Evolutionary conservation across 148 eudicot genomes (phyloP).

Genomic region (Persicaria maculosa): DNA sequence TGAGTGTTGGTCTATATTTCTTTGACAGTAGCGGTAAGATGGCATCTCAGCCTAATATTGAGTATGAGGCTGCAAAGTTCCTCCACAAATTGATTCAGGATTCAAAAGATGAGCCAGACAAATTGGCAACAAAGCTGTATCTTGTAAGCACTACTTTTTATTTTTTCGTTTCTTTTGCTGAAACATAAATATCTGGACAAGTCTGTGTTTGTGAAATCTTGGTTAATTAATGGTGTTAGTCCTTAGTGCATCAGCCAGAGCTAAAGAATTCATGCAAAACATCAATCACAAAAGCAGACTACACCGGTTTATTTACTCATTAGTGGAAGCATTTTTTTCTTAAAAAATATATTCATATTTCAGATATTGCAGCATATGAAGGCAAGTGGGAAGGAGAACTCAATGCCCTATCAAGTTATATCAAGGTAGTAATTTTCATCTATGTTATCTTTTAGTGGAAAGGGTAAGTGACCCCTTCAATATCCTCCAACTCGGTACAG

Average conservation of each 20-base stretch:
- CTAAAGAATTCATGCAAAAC: too few relatives aligned
- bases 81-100: slow-evolving; percentile 92
- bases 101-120: slow-evolving; percentile 80
- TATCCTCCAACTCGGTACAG: too few relatives aligned
- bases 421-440: slow-evolving; percentile 35
- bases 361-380: slow-evolving; percentile 30
- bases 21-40: slow-evolving; percentile 10
- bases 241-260: too few relatives aligned
- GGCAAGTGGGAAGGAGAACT: slow-evolving; percentile 76
- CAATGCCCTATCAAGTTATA: slow-evolving; percentile 88
- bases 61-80: slow-evolving; percentile 80
- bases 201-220: too few relatives aligned
- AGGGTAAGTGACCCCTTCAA: too few relatives aligned
- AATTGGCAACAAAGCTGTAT: slow-evolving; percentile 86
- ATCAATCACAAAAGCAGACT: too few relatives aligned
- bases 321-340: not conserved
- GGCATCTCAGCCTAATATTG: slow-evolving; percentile 26
- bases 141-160: slow-evolving; percentile 38
- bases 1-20: too few relatives aligned
- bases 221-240: too few relatives aligned
- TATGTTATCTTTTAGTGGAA: too few relatives aligned
- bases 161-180: not conserved
- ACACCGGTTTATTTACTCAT: too few relatives aligned
- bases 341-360: not conserved
- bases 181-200: not conserved